Evolutionary conservation across 2,329 filamentous ascomycete genomes (phyloP), one percentile per base, ranked within the genome.

Genomic region (Xylaria sp.): DNA sequence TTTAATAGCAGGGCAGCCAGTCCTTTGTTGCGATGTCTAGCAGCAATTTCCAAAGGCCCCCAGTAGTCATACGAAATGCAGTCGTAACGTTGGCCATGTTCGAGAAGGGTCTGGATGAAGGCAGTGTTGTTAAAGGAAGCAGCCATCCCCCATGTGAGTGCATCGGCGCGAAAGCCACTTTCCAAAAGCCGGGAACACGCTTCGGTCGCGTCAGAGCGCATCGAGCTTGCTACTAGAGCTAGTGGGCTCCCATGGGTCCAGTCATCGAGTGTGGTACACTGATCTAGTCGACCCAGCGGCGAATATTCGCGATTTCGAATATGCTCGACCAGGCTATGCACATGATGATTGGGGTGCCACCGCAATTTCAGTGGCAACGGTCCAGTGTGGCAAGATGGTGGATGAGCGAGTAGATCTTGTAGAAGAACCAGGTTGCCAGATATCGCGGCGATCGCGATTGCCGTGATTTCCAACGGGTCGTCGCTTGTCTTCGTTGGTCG

Each of bases 401-500:
- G 41, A 55, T 40, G 53, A 21, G 53, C 41, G 31, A 55, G 53
- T 38, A 55, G 53, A 17, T 38, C 8, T 55, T 47, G 53, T 23
- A 55, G 53, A 47, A 55, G 41, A 55, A 15, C 41, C 21, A 47
- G 41, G 13, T 55, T 47, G 29, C 41, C 41, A 55, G 41, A 55
- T 15, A 29, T 29, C 15, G 41, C 53, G n/a, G 53, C 53, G 15
- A 29, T 41, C 31, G 53, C 53, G 41, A 55, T 55, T 55, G 53
- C 53, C 29, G 41, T 47, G 31, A 55, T 55, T 40, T 55, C 52
- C 23, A 54, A 54, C 40, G 52, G 52, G 52, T 54, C 49, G 19
- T 43, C 38, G 29, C 52, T 46, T 27, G 21, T 55, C 31, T 38
- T 41, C 21, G 29, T 21, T 3, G 33, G 53, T 33, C 53, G 53